A percentile compares a stretch with the other conserved stretches of the same genome.
phyloP scores from a whole-genome alignment of 371 early-diverging fungal genomes.

The Lichtheimia ornata region DNA sequence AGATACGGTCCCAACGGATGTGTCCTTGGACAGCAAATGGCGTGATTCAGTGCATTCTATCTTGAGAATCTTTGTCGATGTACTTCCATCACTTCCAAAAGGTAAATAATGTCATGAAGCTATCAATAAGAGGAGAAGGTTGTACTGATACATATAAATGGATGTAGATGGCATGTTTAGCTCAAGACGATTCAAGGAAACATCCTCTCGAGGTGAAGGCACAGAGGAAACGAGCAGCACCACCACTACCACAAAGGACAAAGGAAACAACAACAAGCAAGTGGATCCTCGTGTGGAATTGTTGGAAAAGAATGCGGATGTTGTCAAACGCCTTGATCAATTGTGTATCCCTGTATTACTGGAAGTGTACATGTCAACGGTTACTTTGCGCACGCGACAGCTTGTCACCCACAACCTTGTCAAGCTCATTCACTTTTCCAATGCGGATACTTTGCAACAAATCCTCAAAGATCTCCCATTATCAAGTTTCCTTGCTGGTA shows the following conservation, averaged over 20 bases:
- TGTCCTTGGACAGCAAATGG: constrained; percentile 43
- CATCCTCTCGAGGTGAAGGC: constrained; percentile 21
- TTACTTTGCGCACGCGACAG: constrained; percentile 58
- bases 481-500: constrained; percentile 62
- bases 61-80: constrained; percentile 48
- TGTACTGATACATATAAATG: not conserved
- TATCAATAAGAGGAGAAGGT: not conserved
- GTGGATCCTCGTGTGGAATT: constrained; percentile 42
- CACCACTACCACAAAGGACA: not conserved
- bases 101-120: constrained; percentile 20
- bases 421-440: constrained; percentile 53
- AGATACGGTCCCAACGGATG: constrained; percentile 12
- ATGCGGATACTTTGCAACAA: constrained; percentile 28
- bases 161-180: constrained; percentile 32
- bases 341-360: constrained; percentile 58
- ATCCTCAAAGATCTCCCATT: constrained; percentile 51
- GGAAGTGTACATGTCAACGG: constrained; percentile 59
- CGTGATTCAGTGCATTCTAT: constrained; percentile 40
- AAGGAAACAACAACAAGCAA: constrained; percentile 12
- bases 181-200: constrained; percentile 33
- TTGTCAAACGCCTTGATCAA: constrained; percentile 41
- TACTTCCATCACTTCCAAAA: constrained; percentile 71
- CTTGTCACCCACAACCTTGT: constrained; percentile 55
- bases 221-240: constrained; percentile 14
- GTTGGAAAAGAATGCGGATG: constrained; percentile 38